Evolutionary conservation across 1,139 yeast species (phyloP).

Genomic region (Candida sanyaensis): DNA sequence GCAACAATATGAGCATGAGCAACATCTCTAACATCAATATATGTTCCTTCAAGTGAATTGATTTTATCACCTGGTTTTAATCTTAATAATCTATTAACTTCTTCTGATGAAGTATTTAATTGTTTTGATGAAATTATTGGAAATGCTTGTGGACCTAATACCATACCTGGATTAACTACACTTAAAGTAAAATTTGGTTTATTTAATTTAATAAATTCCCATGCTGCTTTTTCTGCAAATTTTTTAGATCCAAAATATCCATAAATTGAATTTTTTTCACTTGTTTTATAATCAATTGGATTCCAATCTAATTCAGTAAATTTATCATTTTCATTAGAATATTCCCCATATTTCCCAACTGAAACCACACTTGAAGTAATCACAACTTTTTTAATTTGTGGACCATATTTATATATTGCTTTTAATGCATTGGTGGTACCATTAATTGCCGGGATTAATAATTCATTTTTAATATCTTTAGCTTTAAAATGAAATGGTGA

Average conservation of each 20-base stretch:
- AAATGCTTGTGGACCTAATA: constrained; percentile 48
- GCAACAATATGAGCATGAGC: constrained; percentile 52
- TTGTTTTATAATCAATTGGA: constrained; percentile 27
- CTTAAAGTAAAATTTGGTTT: constrained; percentile 40
- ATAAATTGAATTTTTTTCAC: constrained; percentile 21
- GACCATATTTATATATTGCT: constrained; percentile 24
- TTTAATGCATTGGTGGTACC: constrained; percentile 31
- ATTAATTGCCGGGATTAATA: constrained; percentile 34
- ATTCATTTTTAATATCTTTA: constrained; percentile 29
- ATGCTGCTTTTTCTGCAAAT: constrained; percentile 47
- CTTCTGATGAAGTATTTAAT: constrained; percentile 31
- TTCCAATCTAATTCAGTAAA: constrained; percentile 35
- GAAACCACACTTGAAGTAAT: constrained; percentile 30
- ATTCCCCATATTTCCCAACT: constrained; percentile 15
- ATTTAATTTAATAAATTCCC: constrained; percentile 32
- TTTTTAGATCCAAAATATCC: constrained; percentile 54
- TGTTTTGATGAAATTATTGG: constrained; percentile 25
- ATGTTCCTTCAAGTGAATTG: constrained; percentile 19
- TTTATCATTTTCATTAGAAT: constrained; percentile 1
- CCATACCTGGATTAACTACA: constrained; percentile 47
- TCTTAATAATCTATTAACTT: constrained; percentile 25
- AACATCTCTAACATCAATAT: constrained; percentile 55
- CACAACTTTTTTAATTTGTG: constrained; percentile 26
- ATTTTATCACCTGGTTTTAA: constrained; percentile 17
- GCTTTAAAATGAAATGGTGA: constrained; percentile 20